A percentile compares a stretch with the other conserved stretches of the same genome.
Conservation (phyloP, 2,329 filamentous ascomycete species). For the Neopestalotiopsis clavispora region DNA sequence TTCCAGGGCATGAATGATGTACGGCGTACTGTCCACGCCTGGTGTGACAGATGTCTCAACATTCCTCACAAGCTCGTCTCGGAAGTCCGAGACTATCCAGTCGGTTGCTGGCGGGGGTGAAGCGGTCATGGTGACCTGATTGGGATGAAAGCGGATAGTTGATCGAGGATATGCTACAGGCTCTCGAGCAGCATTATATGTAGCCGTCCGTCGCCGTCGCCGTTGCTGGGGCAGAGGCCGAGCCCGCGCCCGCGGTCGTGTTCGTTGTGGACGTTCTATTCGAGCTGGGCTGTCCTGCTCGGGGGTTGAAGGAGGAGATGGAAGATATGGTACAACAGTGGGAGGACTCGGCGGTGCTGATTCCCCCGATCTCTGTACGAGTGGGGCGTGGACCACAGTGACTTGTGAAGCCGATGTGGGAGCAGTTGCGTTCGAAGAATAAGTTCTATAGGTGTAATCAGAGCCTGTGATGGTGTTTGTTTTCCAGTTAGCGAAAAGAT, state of each 20-base stretch:
- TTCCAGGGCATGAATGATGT: conserved; percentile 88
- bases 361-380: conserved; percentile 1
- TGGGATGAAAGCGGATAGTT: conserved; percentile 43
- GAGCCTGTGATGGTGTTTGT: conserved; percentile 22
- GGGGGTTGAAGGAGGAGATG: conserved; percentile 44
- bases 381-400: conserved; percentile 29
- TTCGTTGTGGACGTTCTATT: conserved; percentile 37
- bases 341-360: conserved; percentile 39
- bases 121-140: conserved; percentile 43
- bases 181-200: conserved; percentile 27
- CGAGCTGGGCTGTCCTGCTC: conserved; percentile 52
- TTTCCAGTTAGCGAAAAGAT: neutral
- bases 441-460: conserved; percentile 24
- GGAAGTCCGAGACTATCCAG: conserved; percentile 42
- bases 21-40: conserved; percentile 82
- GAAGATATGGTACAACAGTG: conserved; percentile 40
- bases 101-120: conserved; percentile 25
- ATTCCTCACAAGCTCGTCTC: conserved; percentile 56
- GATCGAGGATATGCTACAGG: conserved; percentile 26
- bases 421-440: conserved; percentile 25
- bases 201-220: conserved; percentile 33
- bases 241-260: neutral
- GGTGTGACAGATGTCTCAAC: conserved; percentile 66
- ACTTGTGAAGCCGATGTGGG: conserved; percentile 31
- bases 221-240: conserved; percentile 15